Conservation (phyloP, 2,329 filamentous ascomycete genomes). For the Leptographium lundbergii region DNA sequence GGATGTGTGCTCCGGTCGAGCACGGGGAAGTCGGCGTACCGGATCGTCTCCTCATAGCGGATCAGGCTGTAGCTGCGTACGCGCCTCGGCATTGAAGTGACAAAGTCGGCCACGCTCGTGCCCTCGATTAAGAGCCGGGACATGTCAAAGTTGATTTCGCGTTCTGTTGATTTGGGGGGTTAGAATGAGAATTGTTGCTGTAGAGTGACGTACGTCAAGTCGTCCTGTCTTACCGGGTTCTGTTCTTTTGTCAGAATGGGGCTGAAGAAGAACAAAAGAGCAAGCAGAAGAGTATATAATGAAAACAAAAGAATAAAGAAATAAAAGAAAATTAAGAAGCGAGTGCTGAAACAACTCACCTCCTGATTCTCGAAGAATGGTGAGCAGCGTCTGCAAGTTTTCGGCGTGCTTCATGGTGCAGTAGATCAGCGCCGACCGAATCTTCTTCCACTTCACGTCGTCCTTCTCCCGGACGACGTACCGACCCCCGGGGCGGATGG, state of each 20-base stretch:
- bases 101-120: conserved; percentile 5
- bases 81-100: conserved; percentile 1
- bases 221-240: not conserved
- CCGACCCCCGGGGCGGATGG: not conserved
- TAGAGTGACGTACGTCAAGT: not conserved
- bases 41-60: conserved; percentile 5
- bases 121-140: conserved; percentile 3
- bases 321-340: too few relatives aligned
- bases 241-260: not conserved
- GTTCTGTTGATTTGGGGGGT: not conserved
- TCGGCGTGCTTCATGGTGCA: conserved; percentile 3
- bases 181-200: not conserved
- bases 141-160: conserved; percentile 9
- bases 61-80: not conserved
- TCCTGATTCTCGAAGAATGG: conserved; percentile 5
- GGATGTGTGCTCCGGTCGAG: conserved; percentile 1
- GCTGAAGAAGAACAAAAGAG: not conserved
- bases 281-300: too few relatives aligned
- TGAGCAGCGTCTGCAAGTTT: conserved; percentile 1
- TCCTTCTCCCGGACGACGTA: too few relatives aligned
- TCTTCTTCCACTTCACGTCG: not conserved
- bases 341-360: conserved; percentile 2
- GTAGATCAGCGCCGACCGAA: conserved; percentile 3
- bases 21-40: conserved; percentile 6
- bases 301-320: too few relatives aligned